Evolutionary conservation across 106 monocot genomes (phyloP), one percentile per base, ranked within the genome.

Genomic region (Acorus gramineus): DNA sequence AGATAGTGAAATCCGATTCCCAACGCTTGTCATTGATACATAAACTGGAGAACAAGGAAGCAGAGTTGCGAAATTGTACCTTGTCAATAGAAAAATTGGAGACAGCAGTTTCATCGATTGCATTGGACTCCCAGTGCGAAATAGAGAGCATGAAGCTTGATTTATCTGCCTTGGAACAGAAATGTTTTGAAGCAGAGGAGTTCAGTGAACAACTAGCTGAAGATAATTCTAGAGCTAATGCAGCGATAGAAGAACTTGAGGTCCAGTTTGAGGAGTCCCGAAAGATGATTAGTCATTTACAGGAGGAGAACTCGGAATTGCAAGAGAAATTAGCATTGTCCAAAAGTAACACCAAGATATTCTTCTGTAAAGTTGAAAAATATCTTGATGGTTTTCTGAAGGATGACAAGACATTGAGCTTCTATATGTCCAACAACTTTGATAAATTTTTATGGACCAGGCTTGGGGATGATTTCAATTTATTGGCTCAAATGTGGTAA

Each of bases 101-200:
- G 69, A 53, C 51, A 49, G 14, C 60, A 52, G 10, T 82, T 68
- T 79, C 76, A 61, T 79, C 71, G 50, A 45, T 66, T 60, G 49
- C 74, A 10, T 76, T 93, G 56, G 89, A 89, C 71, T 85, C 77
- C 42, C 82, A 89, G 66, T 93, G 85, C 78, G 89, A 93, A 69
- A 65, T 89, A 77, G 93, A 93, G 75, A 81, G 83, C 63, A 74
- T 93, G 73, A 89, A 79, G 54, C 82, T 93, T 80, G 85, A 89
- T 12, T 69, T 93, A 54, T 69, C 65, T 61, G 63, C 62, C 58
- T 56, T 83, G 57, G 85, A 89, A 62, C 76, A 89, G 73, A 89
- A 74, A 58, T 80, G 77, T 54, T 71, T 65, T 70, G 80, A 85
- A 68, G 74, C 79, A 58, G 89, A 89, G 45, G 80, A 72, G 12